phyloP scores from a whole-genome alignment of 495 filamentous ascomycete genomes.

The Cercophora newfieldiana region DNA sequence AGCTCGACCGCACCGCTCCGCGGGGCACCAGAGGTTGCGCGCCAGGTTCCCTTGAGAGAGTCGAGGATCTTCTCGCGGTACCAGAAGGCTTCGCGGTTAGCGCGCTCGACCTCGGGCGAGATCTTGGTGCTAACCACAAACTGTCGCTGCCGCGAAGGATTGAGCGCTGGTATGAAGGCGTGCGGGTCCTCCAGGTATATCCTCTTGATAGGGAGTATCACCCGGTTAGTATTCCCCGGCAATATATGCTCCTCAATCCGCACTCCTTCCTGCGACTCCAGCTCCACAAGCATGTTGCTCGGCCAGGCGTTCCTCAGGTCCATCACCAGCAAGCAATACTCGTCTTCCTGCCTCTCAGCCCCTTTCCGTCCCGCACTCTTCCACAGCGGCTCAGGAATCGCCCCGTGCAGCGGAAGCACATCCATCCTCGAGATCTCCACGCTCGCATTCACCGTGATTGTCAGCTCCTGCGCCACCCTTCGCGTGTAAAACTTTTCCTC shows the following conservation, averaged over 20 bases:
- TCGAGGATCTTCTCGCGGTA: conserved; percentile 83
- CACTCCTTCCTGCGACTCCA: conserved; percentile 42
- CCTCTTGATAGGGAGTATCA: conserved; percentile 74
- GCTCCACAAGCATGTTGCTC: conserved; percentile 63
- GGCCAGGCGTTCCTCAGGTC: conserved; percentile 91
- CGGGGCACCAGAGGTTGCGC: conserved; percentile 42
- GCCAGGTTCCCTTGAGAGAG: conserved; percentile 67
- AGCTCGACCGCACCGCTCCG: conserved; percentile 73
- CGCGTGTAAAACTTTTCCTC: conserved; percentile 80
- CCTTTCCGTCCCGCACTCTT: conserved; percentile 25
- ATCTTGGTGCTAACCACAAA: conserved; percentile 85
- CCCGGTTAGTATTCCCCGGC: conserved; percentile 74
- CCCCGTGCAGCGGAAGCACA: conserved; percentile 65
- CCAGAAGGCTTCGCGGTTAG: conserved; percentile 85
- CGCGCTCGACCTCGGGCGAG: conserved; percentile 74
- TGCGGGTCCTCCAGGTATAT: conserved; percentile 75
- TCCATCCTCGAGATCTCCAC: conserved; percentile 78
- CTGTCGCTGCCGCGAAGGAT: conserved; percentile 74
- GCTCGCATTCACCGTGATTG: conserved; percentile 88
- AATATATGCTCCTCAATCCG: conserved; percentile 58
- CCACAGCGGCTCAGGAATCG: conserved; percentile 52
- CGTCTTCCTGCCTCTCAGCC: conserved; percentile 40
- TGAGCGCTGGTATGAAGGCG: conserved; percentile 75
- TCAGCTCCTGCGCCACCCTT: conserved; percentile 76
- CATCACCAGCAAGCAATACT: conserved; percentile 77